Conservation (phyloP, 805 yeast species). For the Pichia nanzhaoensis region DNA sequence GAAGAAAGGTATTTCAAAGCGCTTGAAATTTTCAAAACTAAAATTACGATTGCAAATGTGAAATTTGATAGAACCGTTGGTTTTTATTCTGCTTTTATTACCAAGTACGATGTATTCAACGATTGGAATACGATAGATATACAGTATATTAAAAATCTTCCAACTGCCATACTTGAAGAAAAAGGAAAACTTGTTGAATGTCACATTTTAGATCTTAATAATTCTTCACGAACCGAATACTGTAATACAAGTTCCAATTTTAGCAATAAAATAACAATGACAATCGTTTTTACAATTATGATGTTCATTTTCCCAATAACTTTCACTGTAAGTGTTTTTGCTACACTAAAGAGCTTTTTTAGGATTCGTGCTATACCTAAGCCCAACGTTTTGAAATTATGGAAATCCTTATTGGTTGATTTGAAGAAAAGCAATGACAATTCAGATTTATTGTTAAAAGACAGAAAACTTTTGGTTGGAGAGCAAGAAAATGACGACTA, state of each 20-base stretch:
- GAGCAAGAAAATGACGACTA: constrained; percentile 1
- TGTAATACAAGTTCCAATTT: not conserved
- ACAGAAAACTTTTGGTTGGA: not conserved
- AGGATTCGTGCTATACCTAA: constrained; percentile 12
- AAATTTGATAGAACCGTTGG: constrained; percentile 83
- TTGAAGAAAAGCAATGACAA: not conserved
- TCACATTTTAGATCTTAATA: constrained; percentile 44
- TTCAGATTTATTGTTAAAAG: no score
- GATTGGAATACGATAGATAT: constrained; percentile 42
- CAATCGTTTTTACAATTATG: constrained; percentile 2
- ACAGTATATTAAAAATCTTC: constrained; percentile 41
- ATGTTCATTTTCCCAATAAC: constrained; percentile 23
- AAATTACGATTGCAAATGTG: constrained; percentile 64
- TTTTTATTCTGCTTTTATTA: constrained; percentile 75
- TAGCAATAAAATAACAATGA: not conserved
- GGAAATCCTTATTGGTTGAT: not conserved
- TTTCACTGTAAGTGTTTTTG: constrained; percentile 21
- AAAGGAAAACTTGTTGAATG: constrained; percentile 32
- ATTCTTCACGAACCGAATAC: constrained; percentile 20
- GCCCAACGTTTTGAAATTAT: constrained; percentile 12
- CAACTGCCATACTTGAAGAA: constrained; percentile 32
- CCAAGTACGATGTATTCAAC: constrained; percentile 68
- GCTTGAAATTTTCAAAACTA: constrained; percentile 47
- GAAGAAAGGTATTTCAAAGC: constrained; percentile 46
- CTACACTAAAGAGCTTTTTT: constrained; percentile 21